Evolutionary conservation across 768 basidiomycete genomes (phyloP), one percentile per base, ranked within the genome.

Genomic region (Panus rudis): DNA sequence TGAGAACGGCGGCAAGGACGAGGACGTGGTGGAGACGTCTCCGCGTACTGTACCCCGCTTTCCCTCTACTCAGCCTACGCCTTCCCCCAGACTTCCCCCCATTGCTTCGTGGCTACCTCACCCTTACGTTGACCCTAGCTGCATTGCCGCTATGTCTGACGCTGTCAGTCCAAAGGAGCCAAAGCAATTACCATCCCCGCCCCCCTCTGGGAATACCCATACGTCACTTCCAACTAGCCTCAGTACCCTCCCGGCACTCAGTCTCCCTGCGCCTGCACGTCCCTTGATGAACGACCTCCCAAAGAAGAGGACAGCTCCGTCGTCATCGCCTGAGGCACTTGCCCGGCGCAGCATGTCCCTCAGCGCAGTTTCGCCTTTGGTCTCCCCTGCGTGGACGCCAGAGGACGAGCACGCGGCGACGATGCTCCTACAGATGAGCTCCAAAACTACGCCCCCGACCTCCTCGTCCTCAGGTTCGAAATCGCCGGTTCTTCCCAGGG

Each of bases 331-430:
- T 52, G 40, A 42, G 37, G 6, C 28, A 37, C 12, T 44, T 47
- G 28, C 49, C 37, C 11, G 42, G 38, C 48, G 33, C 39, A 51
- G 45, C 22, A 28, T 46, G 46, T 45, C 55, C 19, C 43, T 16
- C n/a, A 17, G 37, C 49, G 39, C 39, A 17, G 37, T 20, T 35
- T 49, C 44, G 37, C 48, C 37, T 33, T 55, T 44, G 31, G 47
- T 47, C 47, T 64, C 31, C 45, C 67, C 51, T 42, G 59, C 37
- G 35, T 60, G 58, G 58, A 76, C 77, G 4, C 74, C 78, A 0
- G 84, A 85, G 42, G 84, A 87, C 55, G 79, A 85, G 62, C 72
- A 69, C 1, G 83, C 82, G 0, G 83, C 82, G 13, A 76, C 82
- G 3, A 63, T 85, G 46, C 59, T 84, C 12, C 59, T 85, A 28